These are phyloP conservation scores for Aspergillus biplanus DNA, from an alignment of 495 filamentous ascomycete species.

Conservation along the genomic window DNA sequence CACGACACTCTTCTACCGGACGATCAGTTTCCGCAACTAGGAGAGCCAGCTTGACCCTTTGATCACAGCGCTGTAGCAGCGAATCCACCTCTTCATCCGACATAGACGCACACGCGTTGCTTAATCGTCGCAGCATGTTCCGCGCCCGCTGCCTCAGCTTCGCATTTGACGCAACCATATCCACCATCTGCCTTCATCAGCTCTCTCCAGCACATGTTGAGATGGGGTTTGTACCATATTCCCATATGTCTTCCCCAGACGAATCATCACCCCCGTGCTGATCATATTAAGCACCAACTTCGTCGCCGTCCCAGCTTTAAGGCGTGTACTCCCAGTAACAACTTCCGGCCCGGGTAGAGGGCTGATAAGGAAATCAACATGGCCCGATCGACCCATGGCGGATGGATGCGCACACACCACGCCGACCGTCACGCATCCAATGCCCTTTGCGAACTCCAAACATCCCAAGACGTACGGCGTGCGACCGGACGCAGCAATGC, in stretches of 20 bases:
- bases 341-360: conserved; percentile 42
- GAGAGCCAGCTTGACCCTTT: conserved; percentile 41
- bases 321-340: conserved; percentile 44
- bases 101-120: conserved; percentile 23
- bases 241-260: conserved; percentile 44
- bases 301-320: conserved; percentile 45
- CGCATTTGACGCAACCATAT: conserved; percentile 42
- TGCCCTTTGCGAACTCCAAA: conserved; percentile 35
- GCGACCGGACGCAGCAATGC: conserved; percentile 46
- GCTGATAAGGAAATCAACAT: conserved; percentile 37
- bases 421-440: conserved; percentile 40
- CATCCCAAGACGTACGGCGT: conserved; percentile 46
- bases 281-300: conserved; percentile 47
- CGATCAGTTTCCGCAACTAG: conserved; percentile 33
- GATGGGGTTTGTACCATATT: conserved; percentile 32
- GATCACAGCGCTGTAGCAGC: conserved; percentile 30
- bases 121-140: conserved; percentile 38
- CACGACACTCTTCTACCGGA: conserved; percentile 27
- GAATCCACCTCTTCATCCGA: conserved; percentile 32
- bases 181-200: conserved; percentile 36
- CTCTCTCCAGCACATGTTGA: background rate
- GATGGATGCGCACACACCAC: conserved; percentile 40
- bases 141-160: conserved; percentile 42
- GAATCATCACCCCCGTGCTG: conserved; percentile 45
- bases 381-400: conserved; percentile 29